These are phyloP conservation scores for Phytopythium cucurbitacearum DNA, from an alignment of 352 stramenopile genomes.

Conservation along the genomic window DNA sequence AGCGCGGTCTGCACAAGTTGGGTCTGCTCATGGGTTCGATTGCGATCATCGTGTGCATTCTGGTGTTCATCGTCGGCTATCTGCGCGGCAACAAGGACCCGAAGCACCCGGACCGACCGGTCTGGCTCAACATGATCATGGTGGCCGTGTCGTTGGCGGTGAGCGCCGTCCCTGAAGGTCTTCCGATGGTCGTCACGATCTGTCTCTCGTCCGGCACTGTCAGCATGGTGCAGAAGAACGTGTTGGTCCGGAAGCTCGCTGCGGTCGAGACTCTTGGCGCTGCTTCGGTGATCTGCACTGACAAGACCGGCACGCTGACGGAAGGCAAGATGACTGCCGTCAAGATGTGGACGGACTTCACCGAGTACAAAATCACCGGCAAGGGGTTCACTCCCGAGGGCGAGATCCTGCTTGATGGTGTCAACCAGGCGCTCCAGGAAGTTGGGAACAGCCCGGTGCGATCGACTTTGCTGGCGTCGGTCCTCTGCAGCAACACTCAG, in stretches of 20 bases:
- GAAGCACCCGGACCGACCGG: constrained; percentile 67
- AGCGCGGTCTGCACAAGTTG: constrained; percentile 92
- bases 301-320: constrained; percentile 92
- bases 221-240: constrained; percentile 38
- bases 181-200: constrained; percentile 37
- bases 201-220: constrained; percentile 28
- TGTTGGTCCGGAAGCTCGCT: constrained; percentile 54
- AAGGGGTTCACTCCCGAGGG: constrained; percentile 25
- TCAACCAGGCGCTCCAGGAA: constrained; percentile 9
- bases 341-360: constrained; percentile 33
- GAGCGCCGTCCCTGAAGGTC: constrained; percentile 38
- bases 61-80: constrained; percentile 90
- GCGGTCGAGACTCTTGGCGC: constrained; percentile 63
- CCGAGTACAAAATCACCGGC: constrained; percentile 32
- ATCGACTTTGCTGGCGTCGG: constrained; percentile 23
- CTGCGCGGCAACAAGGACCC: constrained; percentile 44
- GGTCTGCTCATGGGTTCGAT: constrained; percentile 90
- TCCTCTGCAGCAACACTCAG: constrained; percentile 45
- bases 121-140: constrained; percentile 88
- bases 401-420: constrained; percentile 15
- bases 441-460: constrained; percentile 23
- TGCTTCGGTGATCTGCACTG: constrained; percentile 79
- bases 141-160: constrained; percentile 77
- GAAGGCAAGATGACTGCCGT: constrained; percentile 55
- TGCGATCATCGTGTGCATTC: constrained; percentile 71